A percentile compares a stretch with the other conserved stretches of the same genome.
These are phyloP conservation scores for Saraca asoca DNA, from an alignment of 331 rosid species.

Conservation along the genomic window DNA sequence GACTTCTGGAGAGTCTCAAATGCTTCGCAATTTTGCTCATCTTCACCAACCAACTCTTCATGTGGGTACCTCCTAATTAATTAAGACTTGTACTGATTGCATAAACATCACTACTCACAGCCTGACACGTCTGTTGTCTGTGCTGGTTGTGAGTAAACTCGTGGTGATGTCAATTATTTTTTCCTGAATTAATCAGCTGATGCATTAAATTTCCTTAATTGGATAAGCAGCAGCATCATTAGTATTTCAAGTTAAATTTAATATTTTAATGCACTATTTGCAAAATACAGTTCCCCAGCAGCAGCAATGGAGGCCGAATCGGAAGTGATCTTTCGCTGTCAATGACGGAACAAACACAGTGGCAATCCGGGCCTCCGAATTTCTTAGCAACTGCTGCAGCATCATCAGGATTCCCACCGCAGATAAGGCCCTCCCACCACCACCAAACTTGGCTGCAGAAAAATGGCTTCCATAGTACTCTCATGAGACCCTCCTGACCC, in stretches of 20 bases:
- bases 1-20: conserved; percentile 52
- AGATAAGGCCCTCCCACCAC: conserved; percentile 47
- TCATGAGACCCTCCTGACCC: conserved; percentile 59
- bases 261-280: neutral
- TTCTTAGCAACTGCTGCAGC: conserved; percentile 88
- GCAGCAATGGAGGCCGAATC: conserved; percentile 69
- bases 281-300: conserved; percentile 58
- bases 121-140: no score
- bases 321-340: conserved; percentile 68
- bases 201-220: neutral
- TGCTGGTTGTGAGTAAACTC: no score
- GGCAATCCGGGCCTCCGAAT: conserved; percentile 61
- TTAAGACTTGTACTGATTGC: neutral
- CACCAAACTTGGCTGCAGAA: conserved; percentile 62
- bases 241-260: neutral
- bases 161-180: neutral
- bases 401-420: conserved; percentile 99
- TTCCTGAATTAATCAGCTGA: no score
- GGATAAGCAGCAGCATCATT: neutral
- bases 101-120: no score
- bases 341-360: conserved; percentile 56
- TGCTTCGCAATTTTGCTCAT: conserved; percentile 46
- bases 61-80: conserved; percentile 41
- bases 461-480: conserved; percentile 58
- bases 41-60: conserved; percentile 50